Conservation (phyloP, 331 rosid genomes). For the Erythrophleum ivorense region DNA sequence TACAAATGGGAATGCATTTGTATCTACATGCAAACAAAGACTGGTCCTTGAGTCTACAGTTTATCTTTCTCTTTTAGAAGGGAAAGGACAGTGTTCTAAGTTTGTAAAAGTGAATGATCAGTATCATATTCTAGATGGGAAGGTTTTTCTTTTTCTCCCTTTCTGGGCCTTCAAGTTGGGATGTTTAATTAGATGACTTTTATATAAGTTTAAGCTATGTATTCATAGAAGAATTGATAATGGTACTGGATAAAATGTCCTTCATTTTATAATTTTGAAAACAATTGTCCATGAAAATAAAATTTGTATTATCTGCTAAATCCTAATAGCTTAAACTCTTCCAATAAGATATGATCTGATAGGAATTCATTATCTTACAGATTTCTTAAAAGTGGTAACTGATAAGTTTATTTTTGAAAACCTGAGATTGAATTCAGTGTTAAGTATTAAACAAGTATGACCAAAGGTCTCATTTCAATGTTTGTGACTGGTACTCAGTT, state of each 20-base stretch:
- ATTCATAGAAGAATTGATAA: not conserved
- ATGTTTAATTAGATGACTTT: not conserved
- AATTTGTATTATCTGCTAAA: not conserved
- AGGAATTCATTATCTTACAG: not conserved
- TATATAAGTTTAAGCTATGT: not conserved
- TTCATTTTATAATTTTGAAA: not conserved
- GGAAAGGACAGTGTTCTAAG: not conserved
- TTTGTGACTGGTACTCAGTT: too few relatives aligned
- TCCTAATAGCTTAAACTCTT: too few relatives aligned
- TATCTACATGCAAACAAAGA: not conserved
- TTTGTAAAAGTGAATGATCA: not conserved
- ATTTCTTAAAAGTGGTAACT: not conserved
- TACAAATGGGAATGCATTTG: conserved; percentile 1
- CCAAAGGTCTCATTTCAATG: not conserved
- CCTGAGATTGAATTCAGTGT: not conserved
- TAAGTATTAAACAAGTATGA: not conserved
- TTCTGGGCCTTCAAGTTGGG: not conserved
- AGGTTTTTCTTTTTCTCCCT: not conserved
- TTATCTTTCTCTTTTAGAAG: conserved; percentile 1
- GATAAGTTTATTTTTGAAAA: not conserved
- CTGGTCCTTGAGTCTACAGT: not conserved
- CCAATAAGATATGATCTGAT: too few relatives aligned
- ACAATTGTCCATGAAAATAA: not conserved
- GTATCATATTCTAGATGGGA: not conserved
- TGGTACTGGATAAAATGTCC: not conserved